Evolutionary conservation across 768 basidiomycete species (phyloP), one percentile per base, ranked within the genome.

Genomic region (Tricholoma terreum): DNA sequence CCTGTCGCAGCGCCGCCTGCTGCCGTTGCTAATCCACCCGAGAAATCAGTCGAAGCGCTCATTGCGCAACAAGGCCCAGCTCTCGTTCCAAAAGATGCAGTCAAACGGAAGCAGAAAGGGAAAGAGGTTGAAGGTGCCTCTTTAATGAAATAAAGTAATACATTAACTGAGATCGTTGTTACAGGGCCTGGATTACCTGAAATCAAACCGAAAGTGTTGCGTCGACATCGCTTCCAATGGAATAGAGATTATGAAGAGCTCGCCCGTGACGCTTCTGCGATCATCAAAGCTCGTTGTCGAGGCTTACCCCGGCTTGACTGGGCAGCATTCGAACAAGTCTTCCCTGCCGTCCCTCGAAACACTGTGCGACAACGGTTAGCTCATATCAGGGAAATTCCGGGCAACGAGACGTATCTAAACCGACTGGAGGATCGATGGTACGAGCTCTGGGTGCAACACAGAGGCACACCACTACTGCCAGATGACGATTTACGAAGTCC

Each of bases 231-330:
- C 54, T 92, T 93, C 67, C 83, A 84, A 49, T 98, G 93, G 94
- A 91, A 83, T 54, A 72, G 80, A 38, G 91, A 95, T 50, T 92
- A 87, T 55, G 94, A 98, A 55, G 96, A 98, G 58, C 80, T 94
- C 36, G 87, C 89, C 22, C 83, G 89, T 54, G 96, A 98, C 66
- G 87, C 88, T 0, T 86, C 85, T 46, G 88, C 84, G 10, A 86
- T 98, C 61, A 83, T 98, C 57, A 83, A 83, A 63, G 88, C 87
- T 34, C 87, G 95, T 14, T 89, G 88, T 65, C 81, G 89, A 36
- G 67, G 74, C 57, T 69, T 77, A 14, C 73, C 81, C 33, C 80
- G 84, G 56, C 75, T 90, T 51, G 87, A 91, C 61, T 87, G 87
- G 78, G 79, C 76, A 14, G 88, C 88, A 7, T 78, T 92, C 51